A percentile compares a stretch with the other conserved stretches of the same genome.
Evolutionary conservation across 768 basidiomycete species (phyloP).

Genomic region (Calocybe cyanea): DNA sequence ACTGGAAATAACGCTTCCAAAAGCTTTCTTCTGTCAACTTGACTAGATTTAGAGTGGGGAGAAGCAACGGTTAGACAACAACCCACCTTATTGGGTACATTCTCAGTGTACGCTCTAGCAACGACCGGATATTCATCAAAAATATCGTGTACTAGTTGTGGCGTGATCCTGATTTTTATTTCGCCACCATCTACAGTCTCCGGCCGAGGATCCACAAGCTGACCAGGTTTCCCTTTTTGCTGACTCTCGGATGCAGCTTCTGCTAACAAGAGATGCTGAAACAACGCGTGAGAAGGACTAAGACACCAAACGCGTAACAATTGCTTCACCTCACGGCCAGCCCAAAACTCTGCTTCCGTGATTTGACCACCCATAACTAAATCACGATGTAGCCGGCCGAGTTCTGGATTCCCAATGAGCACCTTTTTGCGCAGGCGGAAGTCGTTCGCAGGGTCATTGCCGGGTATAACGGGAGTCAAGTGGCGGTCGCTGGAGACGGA

Average conservation of each 20-base stretch:
- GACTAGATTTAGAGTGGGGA: neutral
- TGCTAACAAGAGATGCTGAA: slow-evolving; percentile 70
- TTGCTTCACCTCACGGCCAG: slow-evolving; percentile 76
- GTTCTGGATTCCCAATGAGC: slow-evolving; percentile 70
- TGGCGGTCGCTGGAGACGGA: slow-evolving; percentile 56
- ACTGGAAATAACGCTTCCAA: slow-evolving; percentile 97
- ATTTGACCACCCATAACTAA: slow-evolving; percentile 84
- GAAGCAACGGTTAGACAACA: slow-evolving; percentile 9
- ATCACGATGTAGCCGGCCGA: slow-evolving; percentile 80
- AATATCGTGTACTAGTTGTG: slow-evolving; percentile 90
- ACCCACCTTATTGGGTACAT: slow-evolving; percentile 81
- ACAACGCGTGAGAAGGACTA: slow-evolving; percentile 14
- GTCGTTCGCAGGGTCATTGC: slow-evolving; percentile 59
- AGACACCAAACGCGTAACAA: slow-evolving; percentile 11
- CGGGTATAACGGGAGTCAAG: slow-evolving; percentile 52
- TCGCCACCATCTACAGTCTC: slow-evolving; percentile 82
- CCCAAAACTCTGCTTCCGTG: slow-evolving; percentile 95
- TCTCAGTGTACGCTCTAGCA: slow-evolving; percentile 86
- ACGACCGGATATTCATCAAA: slow-evolving; percentile 98
- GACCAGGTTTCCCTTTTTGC: slow-evolving; percentile 77
- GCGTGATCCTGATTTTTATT: slow-evolving; percentile 86
- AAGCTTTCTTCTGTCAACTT: slow-evolving; percentile 90
- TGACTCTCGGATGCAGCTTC: slow-evolving; percentile 72
- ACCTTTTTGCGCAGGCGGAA: slow-evolving; percentile 78
- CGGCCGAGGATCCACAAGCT: slow-evolving; percentile 85